Base-by-base conservation (phyloP, 1,139 yeast genomes). In the Spathaspora sp. region DNA sequence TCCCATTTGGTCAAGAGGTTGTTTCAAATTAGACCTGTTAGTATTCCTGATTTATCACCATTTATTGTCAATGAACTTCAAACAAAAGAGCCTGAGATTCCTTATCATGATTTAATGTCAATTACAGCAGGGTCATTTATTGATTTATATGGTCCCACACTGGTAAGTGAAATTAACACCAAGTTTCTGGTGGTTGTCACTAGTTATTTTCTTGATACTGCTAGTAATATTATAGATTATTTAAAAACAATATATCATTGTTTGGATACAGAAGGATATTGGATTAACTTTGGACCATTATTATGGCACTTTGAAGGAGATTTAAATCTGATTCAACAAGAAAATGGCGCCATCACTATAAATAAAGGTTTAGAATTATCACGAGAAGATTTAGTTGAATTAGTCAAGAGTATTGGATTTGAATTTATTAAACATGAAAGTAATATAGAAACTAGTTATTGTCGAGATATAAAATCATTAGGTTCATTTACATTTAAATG, bases 271-370 rank as follows among this genome's bases (percentile, higher is more conserved):
- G 78, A 78, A 6, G 95, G 95, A 0, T 54, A 68, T 11, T 89
- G 97, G 96, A 72, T 89, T 47, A 90, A 90, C 61, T 80, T 85
- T 56, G 97, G 97, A 0, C 97, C 97, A 0, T 67, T 89, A 24
- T 64, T 86, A 44, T 89, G 96, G 95, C 97, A 90, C 64, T 85
- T 80, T 59, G 96, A 88, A 56, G 81, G 80, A 45, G 80, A 78
- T 42, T 65, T 61, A 23, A 65, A 62, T 23, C 58, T 61, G 51
- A 59, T 50, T 26, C 52, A 48, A 37, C 51, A 53, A 20, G 59
- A 57, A 13, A 69, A 68, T 24, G 74, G 70, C 2, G 60, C 58
- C 10, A 51, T 53, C 2, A 56, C 72, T 1, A 75, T 76, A 2
- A 56, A 65, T 50, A 72, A 75, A 43, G 93, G 93, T 0, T 59